Evolutionary conservation across 1,139 yeast genomes (phyloP).

Genomic region (Diutina sp.): DNA sequence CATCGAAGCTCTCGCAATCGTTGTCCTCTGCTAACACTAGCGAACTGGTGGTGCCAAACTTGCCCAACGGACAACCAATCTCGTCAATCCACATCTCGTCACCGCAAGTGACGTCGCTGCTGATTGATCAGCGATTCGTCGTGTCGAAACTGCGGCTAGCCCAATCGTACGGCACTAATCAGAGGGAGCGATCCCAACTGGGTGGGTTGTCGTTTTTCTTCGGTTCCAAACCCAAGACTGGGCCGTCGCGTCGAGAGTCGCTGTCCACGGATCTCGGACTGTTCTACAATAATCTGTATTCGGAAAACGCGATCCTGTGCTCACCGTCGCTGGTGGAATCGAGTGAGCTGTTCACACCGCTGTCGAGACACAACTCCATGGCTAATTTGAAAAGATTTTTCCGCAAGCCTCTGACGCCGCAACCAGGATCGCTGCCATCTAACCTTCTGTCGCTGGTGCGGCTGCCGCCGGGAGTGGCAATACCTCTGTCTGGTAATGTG

Average conservation of each 20-base stretch:
- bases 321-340: slow-evolving; percentile 31
- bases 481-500: neutral
- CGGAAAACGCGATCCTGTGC: slow-evolving; percentile 11
- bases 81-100: slow-evolving; percentile 54
- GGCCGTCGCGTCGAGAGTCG: slow-evolving; percentile 13
- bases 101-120: slow-evolving; percentile 42
- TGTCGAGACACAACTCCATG: slow-evolving; percentile 53
- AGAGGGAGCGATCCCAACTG: neutral
- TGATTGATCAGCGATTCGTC: slow-evolving; percentile 61
- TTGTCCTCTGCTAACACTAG: neutral
- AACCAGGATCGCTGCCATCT: slow-evolving; percentile 14
- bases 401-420: slow-evolving; percentile 25
- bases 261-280: slow-evolving; percentile 30
- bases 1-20: neutral
- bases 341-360: slow-evolving; percentile 14
- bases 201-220: slow-evolving; percentile 34
- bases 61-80: slow-evolving; percentile 42
- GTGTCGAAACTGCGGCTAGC: slow-evolving; percentile 62
- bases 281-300: slow-evolving; percentile 25
- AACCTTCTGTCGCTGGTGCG: neutral
- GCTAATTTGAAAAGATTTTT: slow-evolving; percentile 56
- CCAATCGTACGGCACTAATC: slow-evolving; percentile 13
- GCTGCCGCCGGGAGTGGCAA: neutral
- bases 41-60: slow-evolving; percentile 17
- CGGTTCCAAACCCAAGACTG: slow-evolving; percentile 21